A percentile compares a stretch with the other conserved stretches of the same genome.
These are phyloP conservation scores for Ophiobolus disseminans DNA, from an alignment of 2,329 filamentous ascomycete genomes.

Conservation along the genomic window DNA sequence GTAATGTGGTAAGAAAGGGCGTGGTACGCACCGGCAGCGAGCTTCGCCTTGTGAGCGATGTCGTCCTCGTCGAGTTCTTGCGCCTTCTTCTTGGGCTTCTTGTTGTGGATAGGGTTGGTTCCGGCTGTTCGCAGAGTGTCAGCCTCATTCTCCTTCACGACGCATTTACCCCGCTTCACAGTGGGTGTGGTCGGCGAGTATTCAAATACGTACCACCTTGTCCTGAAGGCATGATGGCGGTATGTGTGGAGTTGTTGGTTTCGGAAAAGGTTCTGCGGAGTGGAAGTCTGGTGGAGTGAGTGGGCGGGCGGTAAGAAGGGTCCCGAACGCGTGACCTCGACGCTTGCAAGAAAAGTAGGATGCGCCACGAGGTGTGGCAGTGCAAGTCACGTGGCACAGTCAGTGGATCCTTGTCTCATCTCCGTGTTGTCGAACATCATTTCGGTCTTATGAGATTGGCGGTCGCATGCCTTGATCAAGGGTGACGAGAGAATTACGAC, in stretches of 20 bases:
- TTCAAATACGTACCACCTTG: slow-evolving; percentile 55
- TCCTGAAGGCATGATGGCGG: slow-evolving; percentile 58
- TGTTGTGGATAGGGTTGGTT: slow-evolving; percentile 67
- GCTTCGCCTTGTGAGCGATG: slow-evolving; percentile 80
- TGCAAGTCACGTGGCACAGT: not conserved
- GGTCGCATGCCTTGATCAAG: too few relatives aligned
- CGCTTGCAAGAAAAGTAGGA: slow-evolving; percentile 20
- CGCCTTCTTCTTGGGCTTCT: slow-evolving; percentile 78
- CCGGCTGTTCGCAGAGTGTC: slow-evolving; percentile 49
- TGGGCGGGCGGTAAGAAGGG: slow-evolving; percentile 7
- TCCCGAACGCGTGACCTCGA: too few relatives aligned
- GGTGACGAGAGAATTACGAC: too few relatives aligned
- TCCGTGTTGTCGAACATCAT: not conserved
- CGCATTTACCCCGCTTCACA: slow-evolving; percentile 10
- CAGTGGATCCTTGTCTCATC: not conserved
- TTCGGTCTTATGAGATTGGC: not conserved
- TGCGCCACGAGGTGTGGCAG: slow-evolving; percentile 9
- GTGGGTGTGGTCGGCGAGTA: not conserved
- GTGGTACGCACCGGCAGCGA: slow-evolving; percentile 74
- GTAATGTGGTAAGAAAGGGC: not conserved
- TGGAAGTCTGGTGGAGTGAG: slow-evolving; percentile 20
- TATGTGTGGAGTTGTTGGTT: slow-evolving; percentile 7
- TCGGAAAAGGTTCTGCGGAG: slow-evolving; percentile 6
- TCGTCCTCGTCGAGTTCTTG: slow-evolving; percentile 90
- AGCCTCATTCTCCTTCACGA: slow-evolving; percentile 17